Evolutionary conservation across 1,284 basidiomycete genomes (phyloP).

Genomic region (Mycena citricolor): DNA sequence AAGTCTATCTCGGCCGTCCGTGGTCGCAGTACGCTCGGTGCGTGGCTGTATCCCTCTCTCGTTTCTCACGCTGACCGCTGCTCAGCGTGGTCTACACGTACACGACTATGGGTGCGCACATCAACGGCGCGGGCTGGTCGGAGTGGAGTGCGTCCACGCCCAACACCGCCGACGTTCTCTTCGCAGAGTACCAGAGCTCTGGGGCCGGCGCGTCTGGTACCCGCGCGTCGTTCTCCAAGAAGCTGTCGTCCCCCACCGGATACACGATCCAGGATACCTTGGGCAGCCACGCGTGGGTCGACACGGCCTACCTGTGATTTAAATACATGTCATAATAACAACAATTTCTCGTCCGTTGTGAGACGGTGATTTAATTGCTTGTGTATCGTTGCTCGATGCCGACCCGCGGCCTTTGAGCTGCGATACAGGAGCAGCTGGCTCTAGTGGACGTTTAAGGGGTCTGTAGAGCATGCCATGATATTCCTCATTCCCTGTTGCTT

Average conservation of each 20-base stretch:
- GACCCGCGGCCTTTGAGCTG: too few relatives aligned
- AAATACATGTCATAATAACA: too few relatives aligned
- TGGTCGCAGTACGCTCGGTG: constrained; percentile 41
- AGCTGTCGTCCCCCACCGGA: constrained; percentile 6
- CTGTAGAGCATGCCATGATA: too few relatives aligned
- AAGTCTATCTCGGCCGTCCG: constrained; percentile 50
- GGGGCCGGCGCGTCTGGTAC: constrained; percentile 20
- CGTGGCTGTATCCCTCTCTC: background rate
- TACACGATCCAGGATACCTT: constrained; percentile 12
- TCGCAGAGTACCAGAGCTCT: constrained; percentile 46
- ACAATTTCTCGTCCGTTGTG: too few relatives aligned
- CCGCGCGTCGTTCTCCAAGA: constrained; percentile 18
- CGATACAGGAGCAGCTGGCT: too few relatives aligned
- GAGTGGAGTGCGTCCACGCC: constrained; percentile 43
- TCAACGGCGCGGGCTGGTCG: constrained; percentile 48
- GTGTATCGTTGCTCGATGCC: too few relatives aligned
- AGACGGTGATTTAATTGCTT: too few relatives aligned
- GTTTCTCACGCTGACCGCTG: background rate
- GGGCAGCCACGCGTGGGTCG: constrained; percentile 19
- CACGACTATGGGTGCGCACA: constrained; percentile 23
- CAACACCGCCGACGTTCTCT: constrained; percentile 43
- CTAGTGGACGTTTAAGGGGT: too few relatives aligned
- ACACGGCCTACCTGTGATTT: constrained; percentile 15
- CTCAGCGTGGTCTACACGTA: constrained; percentile 21
- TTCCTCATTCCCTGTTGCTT: too few relatives aligned